These are phyloP conservation scores for Leucaena leucocephala DNA, from an alignment of 306 rosid species.

Conservation along the genomic window DNA sequence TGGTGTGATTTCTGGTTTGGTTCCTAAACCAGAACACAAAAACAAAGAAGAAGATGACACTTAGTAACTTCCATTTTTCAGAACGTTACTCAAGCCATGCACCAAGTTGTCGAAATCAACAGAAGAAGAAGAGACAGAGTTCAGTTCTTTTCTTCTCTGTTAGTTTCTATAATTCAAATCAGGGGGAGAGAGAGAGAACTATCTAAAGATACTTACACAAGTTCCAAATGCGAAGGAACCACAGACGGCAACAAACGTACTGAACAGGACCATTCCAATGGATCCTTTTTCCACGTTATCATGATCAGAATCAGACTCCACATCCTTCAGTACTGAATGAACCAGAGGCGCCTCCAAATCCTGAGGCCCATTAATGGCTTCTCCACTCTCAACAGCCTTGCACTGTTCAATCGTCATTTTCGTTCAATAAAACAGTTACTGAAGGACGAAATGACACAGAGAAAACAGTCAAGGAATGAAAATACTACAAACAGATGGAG, in stretches of 20 bases:
- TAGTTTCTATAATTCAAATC: background rate
- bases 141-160: background rate
- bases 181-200: background rate
- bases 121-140: background rate
- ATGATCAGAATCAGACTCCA: conserved; percentile 37
- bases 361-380: conserved; percentile 25
- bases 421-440: conserved; percentile 26
- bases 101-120: background rate
- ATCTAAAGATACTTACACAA: conserved; percentile 54
- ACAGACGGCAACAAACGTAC: conserved; percentile 78
- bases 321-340: conserved; percentile 22
- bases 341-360: conserved; percentile 58
- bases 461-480: background rate
- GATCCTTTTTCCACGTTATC: conserved; percentile 45
- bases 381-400: conserved; percentile 52
- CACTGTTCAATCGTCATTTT: conserved; percentile 55
- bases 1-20: conserved; percentile 21
- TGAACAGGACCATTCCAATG: conserved; percentile 64
- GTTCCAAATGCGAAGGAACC: conserved; percentile 84
- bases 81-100: conserved; percentile 27
- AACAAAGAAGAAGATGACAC: conserved; percentile 24
- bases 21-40: conserved; percentile 35
- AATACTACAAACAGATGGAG: background rate
- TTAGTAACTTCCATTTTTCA: conserved; percentile 20
- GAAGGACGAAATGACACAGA: conserved; percentile 22